Evolutionary conservation across 1,284 basidiomycete species (phyloP), one percentile per base, ranked within the genome.

Genomic region (Apiotrichum brassicae): DNA sequence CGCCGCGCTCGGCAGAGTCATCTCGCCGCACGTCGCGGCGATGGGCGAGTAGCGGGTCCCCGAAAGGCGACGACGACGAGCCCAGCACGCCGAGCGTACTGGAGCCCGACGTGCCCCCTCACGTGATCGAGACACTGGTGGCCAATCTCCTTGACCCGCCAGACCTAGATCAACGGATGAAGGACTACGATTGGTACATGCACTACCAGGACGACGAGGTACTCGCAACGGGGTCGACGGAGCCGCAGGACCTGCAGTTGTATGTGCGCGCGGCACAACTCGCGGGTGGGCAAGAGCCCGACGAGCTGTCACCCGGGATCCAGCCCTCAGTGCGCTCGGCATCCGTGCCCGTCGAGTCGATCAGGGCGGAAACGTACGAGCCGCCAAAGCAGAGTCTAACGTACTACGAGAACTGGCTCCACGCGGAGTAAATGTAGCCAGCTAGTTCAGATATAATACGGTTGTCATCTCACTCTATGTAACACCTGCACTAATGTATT

Each of bases 121-220:
- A 41, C 22, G 36, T 23, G 9, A 34, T 87, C 3, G 82, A 83
- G 54, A 73, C 69, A 0, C 75, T 91, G 23, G 84, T 85, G 2
- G 70, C 67, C 30, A 76, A 81, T 11, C 74, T 84, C 7, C 76
- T 92, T n/a, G 64, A 73, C 18, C 88, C 89, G 1, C 74, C 75
- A 4, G 68, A 68, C 46, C 50, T 65, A 16, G 60, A 64, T 5
- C 57, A 62, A 43, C 58, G 65, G 86, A 11, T 79, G 80, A 2
- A 76, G 3, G 89, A 94, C 64, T 95, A 95, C 71, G 81, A 85
- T 59, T 84, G 84, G 82, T 76, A 76, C 55, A 71, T 71, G 9
- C 72, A 73, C 47, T 75, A 75, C 53, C 70, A 74, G 48, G 68
- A 67, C n/a, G 61, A 70, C 48, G 63, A 70, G 46, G 53, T 66